Evolutionary conservation across 1,139 yeast genomes (phyloP).

Genomic region (Lodderomyces elongisporus): DNA sequence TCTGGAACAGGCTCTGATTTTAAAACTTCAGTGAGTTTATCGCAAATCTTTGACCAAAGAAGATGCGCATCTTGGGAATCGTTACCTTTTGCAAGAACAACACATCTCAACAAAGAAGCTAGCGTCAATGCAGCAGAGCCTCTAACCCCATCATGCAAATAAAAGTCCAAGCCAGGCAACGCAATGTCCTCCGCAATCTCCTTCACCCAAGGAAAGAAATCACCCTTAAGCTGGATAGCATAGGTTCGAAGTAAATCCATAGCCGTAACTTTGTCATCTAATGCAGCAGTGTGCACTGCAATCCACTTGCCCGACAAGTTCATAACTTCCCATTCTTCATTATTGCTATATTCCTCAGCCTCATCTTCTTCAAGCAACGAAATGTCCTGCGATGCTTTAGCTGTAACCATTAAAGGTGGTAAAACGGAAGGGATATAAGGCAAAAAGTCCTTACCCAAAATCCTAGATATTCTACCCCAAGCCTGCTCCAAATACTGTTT

Average conservation of each 20-base stretch:
- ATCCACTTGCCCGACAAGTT: conserved; percentile 88
- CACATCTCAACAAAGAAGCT: conserved; percentile 68
- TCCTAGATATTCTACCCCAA: conserved; percentile 90
- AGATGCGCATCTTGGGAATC: conserved; percentile 54
- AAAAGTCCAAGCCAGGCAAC: conserved; percentile 84
- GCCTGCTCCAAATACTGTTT: conserved; percentile 86
- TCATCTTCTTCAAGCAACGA: conserved; percentile 87
- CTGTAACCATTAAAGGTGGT: conserved; percentile 81
- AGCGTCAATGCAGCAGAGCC: conserved; percentile 82
- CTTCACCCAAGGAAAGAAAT: conserved; percentile 76
- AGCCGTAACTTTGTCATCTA: conserved; percentile 91
- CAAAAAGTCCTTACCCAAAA: conserved; percentile 78
- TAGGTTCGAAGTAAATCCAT: conserved; percentile 85
- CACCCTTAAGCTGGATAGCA: conserved; percentile 78
- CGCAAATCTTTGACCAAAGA: conserved; percentile 70
- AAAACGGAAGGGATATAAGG: conserved; percentile 87
- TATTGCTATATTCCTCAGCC: conserved; percentile 71
- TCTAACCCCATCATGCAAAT: conserved; percentile 91
- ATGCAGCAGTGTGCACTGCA: conserved; percentile 87
- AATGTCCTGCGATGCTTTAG: conserved; percentile 85
- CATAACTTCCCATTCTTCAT: conserved; percentile 94
- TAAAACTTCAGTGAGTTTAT: conserved; percentile 64
- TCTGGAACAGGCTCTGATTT: conserved; percentile 82
- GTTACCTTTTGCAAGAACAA: conserved; percentile 59
- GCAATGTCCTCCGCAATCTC: conserved; percentile 77